These are phyloP conservation scores for Talaromyces trachyspermus DNA, from an alignment of 495 filamentous ascomycete genomes.

Conservation along the genomic window DNA sequence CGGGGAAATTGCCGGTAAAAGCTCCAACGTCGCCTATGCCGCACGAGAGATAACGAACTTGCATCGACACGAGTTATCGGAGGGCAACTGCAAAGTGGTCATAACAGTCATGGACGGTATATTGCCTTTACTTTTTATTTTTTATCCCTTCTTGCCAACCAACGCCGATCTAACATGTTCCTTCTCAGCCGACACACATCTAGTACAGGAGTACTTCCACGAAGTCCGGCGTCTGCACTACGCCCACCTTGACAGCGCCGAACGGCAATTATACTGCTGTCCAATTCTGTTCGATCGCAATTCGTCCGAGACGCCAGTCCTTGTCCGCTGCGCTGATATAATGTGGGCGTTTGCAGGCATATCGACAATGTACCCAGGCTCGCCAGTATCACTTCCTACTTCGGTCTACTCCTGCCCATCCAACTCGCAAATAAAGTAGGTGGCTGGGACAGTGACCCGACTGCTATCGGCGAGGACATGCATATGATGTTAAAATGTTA, in stretches of 20 bases:
- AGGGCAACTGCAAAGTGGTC: conserved; percentile 41
- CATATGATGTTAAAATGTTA: conserved; percentile 73
- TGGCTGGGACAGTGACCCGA: conserved; percentile 58
- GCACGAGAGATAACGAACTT: conserved; percentile 52
- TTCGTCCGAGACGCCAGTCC: conserved; percentile 52
- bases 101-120: conserved; percentile 63
- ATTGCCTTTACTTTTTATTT: no score
- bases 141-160: not conserved
- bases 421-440: conserved; percentile 53
- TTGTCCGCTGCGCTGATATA: conserved; percentile 60
- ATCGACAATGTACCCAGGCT: conserved; percentile 54
- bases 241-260: conserved; percentile 42
- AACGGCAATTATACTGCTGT: conserved; percentile 53
- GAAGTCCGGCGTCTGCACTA: conserved; percentile 52
- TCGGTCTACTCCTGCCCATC: conserved; percentile 64
- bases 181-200: conserved; percentile 59
- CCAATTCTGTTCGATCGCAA: conserved; percentile 67
- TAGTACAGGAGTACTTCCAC: conserved; percentile 55
- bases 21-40: conserved; percentile 61
- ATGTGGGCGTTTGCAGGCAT: conserved; percentile 59
- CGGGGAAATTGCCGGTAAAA: conserved; percentile 56
- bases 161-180: not conserved
- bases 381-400: conserved; percentile 54
- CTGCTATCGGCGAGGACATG: conserved; percentile 65
- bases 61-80: conserved; percentile 33